Percentiles rank a stretch among this genome's conserved stretches.
Conservation (phyloP, 768 basidiomycete species). For the Trametes meyenii region DNA sequence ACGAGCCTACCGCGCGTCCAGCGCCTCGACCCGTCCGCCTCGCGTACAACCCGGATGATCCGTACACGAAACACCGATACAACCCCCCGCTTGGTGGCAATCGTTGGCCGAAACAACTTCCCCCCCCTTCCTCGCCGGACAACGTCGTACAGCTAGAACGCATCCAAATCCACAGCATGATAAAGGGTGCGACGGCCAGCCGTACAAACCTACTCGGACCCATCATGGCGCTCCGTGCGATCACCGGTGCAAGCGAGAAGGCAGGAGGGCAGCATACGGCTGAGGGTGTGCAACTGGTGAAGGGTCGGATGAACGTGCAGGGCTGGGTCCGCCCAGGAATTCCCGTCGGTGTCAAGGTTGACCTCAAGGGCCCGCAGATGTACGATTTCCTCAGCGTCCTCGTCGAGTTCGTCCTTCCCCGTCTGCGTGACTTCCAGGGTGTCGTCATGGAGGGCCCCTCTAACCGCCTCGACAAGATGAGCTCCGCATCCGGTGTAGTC, state of each 20-base stretch:
- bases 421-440: slow-evolving; percentile 88
- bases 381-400: slow-evolving; percentile 90
- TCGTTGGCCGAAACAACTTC: slow-evolving; percentile 64
- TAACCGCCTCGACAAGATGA: slow-evolving; percentile 69
- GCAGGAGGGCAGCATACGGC: slow-evolving; percentile 72
- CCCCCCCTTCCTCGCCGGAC: slow-evolving; percentile 65
- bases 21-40: slow-evolving; percentile 62
- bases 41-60: slow-evolving; percentile 74
- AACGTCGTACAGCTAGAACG: slow-evolving; percentile 79
- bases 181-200: slow-evolving; percentile 75
- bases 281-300: slow-evolving; percentile 79
- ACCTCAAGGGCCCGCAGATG: slow-evolving; percentile 89
- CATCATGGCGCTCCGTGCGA: slow-evolving; percentile 83
- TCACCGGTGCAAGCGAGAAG: slow-evolving; percentile 79
- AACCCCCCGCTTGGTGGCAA: slow-evolving; percentile 77
- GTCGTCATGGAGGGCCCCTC: slow-evolving; percentile 76
- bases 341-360: slow-evolving; percentile 88
- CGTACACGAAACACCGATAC: slow-evolving; percentile 78
- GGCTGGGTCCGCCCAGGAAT: slow-evolving; percentile 86
- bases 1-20: slow-evolving; percentile 59
- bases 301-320: slow-evolving; percentile 64
- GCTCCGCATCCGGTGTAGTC: slow-evolving; percentile 84
- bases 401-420: slow-evolving; percentile 93
- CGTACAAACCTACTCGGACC: slow-evolving; percentile 78
- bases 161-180: slow-evolving; percentile 85